Evolutionary conservation across 2,329 filamentous ascomycete genomes (phyloP), one percentile per base, ranked within the genome.

Genomic region (Monosporascus sp.): DNA sequence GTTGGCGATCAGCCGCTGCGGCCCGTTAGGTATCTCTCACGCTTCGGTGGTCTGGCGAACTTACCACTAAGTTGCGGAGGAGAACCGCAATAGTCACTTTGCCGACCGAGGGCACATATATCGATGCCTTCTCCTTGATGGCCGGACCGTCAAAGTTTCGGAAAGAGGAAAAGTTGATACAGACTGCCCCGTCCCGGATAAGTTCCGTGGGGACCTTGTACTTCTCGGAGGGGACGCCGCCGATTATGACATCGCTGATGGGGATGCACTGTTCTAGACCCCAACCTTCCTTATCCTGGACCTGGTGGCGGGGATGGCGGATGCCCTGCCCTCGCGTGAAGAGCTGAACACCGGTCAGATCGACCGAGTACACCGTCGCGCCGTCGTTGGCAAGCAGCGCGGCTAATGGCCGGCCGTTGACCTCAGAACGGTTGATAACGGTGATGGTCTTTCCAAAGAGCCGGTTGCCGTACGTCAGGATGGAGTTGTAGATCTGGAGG

Each of bases 31-130:
- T 52, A 38, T 9, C 38, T 22, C n/a, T 18, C 6, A 15, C 22
- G 22, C 17, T 46, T 25, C 25, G 14, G n/a, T 27, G 7, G 24
- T 6, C 7, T 27, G 42, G 8, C 8, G 20, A 31, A 81, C 86
- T 74, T 74, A 94, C 89, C 66, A 97, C 79, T 37, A 97, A 74
- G 67, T 99, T 99, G 52, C 94, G 80, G 65, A 97, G 75, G 54
- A 99, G 74, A 36, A 97, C 86, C 17, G 93, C 89, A 68, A 97
- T 97, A 0, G 94, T 99, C 47, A 97, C 93, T 76, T 97, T 99
- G 62, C 94, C 94, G 60, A 97, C 95, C 0, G 93, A 94, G 1
- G 94, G 94, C 18, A 97, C 92, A 64, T 97, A 99, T 64, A 99
- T 96, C 5, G 90, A 91, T 2, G 94, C 94, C 76, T 92, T 96